These are phyloP conservation scores for Sporothrix schenckii DNA, from an alignment of 2,329 filamentous ascomycete genomes.

Conservation along the genomic window DNA sequence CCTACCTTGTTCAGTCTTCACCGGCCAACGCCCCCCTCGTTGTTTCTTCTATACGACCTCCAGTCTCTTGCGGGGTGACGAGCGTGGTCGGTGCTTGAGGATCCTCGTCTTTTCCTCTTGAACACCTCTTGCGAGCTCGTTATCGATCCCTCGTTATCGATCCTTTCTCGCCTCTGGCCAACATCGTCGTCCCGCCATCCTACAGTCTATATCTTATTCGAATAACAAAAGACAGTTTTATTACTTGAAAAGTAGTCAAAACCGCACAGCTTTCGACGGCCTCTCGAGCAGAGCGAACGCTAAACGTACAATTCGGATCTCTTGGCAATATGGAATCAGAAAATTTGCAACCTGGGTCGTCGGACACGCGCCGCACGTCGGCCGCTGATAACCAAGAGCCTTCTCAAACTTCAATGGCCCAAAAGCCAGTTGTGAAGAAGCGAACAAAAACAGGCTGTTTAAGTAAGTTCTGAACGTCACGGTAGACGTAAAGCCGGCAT, in stretches of 20 bases:
- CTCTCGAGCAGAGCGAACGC: not conserved
- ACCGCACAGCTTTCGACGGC: no score
- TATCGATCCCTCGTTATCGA: not conserved
- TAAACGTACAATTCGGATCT: not conserved
- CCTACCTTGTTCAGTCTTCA: not conserved
- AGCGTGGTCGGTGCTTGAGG: not conserved
- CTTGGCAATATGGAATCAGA: not conserved
- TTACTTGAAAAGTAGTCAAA: not conserved
- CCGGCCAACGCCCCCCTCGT: not conserved
- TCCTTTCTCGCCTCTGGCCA: no score
- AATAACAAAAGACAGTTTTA: not conserved
- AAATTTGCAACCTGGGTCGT: not conserved
- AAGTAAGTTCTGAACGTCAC: slow-evolving; percentile 59
- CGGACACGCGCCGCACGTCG: not conserved
- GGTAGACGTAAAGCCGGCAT: slow-evolving; percentile 10
- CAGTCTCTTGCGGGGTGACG: not conserved
- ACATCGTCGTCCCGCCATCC: not conserved
- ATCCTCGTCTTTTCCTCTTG: not conserved
- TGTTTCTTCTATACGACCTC: slow-evolving; percentile 24
- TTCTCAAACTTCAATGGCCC: slow-evolving; percentile 41
- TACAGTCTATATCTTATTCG: not conserved
- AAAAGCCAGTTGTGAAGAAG: slow-evolving; percentile 59
- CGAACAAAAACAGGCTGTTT: slow-evolving; percentile 92
- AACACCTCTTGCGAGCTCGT: not conserved
- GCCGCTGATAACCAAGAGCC: slow-evolving; percentile 18